Base-by-base conservation (phyloP, 2,329 filamentous ascomycete genomes). In the Pseudocercospora fijiensis region DNA sequence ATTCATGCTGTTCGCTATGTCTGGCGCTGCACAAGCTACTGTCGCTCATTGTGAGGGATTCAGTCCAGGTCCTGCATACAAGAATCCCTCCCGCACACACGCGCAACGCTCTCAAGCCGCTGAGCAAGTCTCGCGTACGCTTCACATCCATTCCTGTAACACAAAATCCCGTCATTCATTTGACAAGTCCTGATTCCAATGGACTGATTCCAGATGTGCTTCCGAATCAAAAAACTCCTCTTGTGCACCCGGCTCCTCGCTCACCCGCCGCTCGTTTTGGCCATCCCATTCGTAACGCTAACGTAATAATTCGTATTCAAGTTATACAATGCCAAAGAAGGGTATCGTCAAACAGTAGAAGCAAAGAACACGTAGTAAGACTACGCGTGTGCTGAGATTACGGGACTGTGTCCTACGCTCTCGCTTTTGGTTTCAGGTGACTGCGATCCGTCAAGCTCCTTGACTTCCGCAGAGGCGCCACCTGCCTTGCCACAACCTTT, bases 401-500 rank as follows among this genome's bases (percentile, higher is more conserved):
- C 65, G 8, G 75, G 73, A 62, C 72, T 75, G 52, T 70, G 67
- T 43, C 73, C 70, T 10, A 67, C 57, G 64, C 71, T 72, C 37
- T 74, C 74, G 67, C 71, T 74, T 69, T 76, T 75, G 24, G 66
- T 49, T 26, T 70, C 68, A 20, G 75, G 75, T 26, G 76, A 77
- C 51, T 71, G 67, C 24, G 75, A 76, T 63, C 72, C 70, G 55
- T 77, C 74, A 59, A 75, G 66, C 64, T 76, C 75, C 62, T 76
- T 76, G 61, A 72, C 67, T 45, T 76, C 76, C 30, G 70, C 64
- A 2, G 72, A 69, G 26, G 72, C 69, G n/a, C 67, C 63, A n/a
- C 53, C 53, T 60, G 73, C 77, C 71, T 87, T 88, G 63, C 86
- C 86, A 72, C 86, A 89, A 56, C 86, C 86, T 76, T 89, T 89